These are phyloP conservation scores for Fusarium caatingaense DNA, from an alignment of 2,329 filamentous ascomycete genomes.

Conservation along the genomic window DNA sequence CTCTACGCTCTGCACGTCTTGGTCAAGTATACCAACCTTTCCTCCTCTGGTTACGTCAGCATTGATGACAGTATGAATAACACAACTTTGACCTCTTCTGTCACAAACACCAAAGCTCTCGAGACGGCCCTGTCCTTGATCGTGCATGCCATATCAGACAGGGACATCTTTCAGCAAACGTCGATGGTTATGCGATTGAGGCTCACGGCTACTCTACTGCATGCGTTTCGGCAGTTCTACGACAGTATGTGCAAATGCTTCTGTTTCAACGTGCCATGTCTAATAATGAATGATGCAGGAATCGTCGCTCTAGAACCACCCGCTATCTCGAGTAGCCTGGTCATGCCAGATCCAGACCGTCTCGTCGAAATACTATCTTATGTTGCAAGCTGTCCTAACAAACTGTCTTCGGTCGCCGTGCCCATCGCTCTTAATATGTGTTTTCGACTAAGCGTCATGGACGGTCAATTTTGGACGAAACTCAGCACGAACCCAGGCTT, in stretches of 20 bases:
- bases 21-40: conserved; percentile 66
- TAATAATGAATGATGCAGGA: conserved; percentile 23
- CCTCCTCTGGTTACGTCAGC: conserved; percentile 48
- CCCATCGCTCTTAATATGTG: conserved; percentile 45
- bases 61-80: not conserved
- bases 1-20: conserved; percentile 79
- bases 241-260: conserved; percentile 38
- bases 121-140: conserved; percentile 65
- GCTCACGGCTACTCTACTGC: conserved; percentile 46
- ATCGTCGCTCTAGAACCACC: conserved; percentile 26
- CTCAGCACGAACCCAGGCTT: conserved; percentile 41
- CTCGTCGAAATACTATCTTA: conserved; percentile 46
- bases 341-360: conserved; percentile 36
- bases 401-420: conserved; percentile 45
- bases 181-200: conserved; percentile 42
- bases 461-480: conserved; percentile 48
- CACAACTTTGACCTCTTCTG: conserved; percentile 26
- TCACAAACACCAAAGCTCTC: conserved; percentile 51
- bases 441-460: conserved; percentile 46
- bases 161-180: conserved; percentile 60
- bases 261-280: not conserved
- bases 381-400: conserved; percentile 39
- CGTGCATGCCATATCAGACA: conserved; percentile 69
- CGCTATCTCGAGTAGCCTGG: conserved; percentile 9
- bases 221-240: conserved; percentile 46